Conservation (phyloP, 169 alveolate genomes). For the Plasmodium knowlesi region DNA sequence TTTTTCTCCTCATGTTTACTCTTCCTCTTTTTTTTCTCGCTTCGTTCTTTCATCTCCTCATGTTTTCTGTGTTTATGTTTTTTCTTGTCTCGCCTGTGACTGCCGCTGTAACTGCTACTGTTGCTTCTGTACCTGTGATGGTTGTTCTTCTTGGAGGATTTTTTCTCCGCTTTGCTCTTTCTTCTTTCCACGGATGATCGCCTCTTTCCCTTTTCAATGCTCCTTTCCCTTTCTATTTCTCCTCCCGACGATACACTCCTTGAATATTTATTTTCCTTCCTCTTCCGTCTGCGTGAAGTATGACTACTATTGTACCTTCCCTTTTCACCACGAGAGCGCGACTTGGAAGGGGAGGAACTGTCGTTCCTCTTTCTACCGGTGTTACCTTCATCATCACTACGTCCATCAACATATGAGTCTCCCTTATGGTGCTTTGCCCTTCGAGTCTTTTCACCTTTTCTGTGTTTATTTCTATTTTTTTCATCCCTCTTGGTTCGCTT, state of each 20-base stretch:
- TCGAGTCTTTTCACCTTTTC: background rate
- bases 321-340: background rate
- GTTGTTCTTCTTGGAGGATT: background rate
- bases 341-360: background rate
- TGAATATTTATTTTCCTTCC: background rate
- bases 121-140: background rate
- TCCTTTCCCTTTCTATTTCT: conserved; percentile 4
- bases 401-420: background rate
- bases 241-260: background rate
- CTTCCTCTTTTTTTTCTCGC: conserved; percentile 14
- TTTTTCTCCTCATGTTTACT: background rate
- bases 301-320: background rate
- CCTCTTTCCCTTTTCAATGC: background rate
- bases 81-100: background rate
- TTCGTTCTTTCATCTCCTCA: background rate
- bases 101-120: background rate
- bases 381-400: background rate
- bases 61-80: background rate
- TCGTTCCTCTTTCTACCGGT: background rate
- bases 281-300: background rate
- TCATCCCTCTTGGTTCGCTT: background rate
- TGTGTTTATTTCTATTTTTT: background rate
- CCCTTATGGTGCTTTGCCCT: conserved; percentile 1
- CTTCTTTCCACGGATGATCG: background rate
- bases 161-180: conserved; percentile 11